Evolutionary conservation across 768 basidiomycete species (phyloP), one percentile per base, ranked within the genome.

Genomic region (Leccinum aurantiacum): DNA sequence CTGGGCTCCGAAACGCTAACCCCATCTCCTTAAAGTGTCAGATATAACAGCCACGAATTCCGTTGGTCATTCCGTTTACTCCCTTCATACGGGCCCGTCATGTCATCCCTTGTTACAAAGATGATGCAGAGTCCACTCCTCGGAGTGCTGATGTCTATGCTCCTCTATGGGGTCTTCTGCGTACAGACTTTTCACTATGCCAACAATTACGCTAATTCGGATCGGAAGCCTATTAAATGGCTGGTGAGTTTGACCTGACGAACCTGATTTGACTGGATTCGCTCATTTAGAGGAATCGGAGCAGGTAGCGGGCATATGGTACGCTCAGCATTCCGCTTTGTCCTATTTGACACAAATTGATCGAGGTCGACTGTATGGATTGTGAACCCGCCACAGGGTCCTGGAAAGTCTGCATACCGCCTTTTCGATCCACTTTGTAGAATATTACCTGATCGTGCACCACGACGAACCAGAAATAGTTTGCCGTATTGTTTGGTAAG

Each of bases 371-470:
- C 15, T 25, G 24, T 10, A 3, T 25, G 9, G 9, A 35, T 25
- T 11, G 24, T 14, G 19, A 19, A 27, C 37, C 53, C 17, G 8
- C 25, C 9, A 22, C 31, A 66, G 65, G 58, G 33, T 61, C 27
- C 51, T 66, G 17, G 65, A 66, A 49, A 67, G 48, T 3, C 25
- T 52, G 6, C 65, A 66, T 27, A 59, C 63, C 5, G 54, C 51
- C 11, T 55, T 66, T n/a, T 63, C 65, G 8, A 48, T 67, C 41
- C 54, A 67, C 27, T 37, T 59, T 7, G 1, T 67, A 4, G 57
- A 67, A 54, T 54, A 53, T 13, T 67, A 67, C 44, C 9, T 67
- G 51, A 67, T 67, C 13, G 29, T 57, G 15, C 57, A 67, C 47
- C 66, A 64, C 4, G 25, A 46, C 13, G 57, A 67, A 31, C 19